Conservation (phyloP, 139 green algal genomes). For the Micractinium sp. region DNA sequence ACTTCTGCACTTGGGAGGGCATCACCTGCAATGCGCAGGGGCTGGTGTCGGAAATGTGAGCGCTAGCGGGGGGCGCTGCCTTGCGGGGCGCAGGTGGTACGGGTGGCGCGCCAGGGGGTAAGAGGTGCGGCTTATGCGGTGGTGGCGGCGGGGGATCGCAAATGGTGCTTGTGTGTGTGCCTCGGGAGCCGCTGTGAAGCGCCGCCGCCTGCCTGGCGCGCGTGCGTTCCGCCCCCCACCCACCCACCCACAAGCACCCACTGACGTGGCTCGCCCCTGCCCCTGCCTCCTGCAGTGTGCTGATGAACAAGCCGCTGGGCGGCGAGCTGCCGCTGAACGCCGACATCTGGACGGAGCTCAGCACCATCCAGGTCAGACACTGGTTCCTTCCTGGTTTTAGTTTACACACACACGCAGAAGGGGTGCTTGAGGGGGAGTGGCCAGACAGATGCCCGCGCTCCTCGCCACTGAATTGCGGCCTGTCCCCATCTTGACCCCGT, state of each 20-base stretch:
- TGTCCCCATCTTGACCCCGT: too few species aligned
- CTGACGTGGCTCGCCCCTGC: too few species aligned
- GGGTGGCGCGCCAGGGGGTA: too few species aligned
- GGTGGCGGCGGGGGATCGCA: not conserved
- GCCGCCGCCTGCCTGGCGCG: not conserved
- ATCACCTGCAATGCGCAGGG: slow-evolving; percentile 39
- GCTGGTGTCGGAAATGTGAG: slow-evolving; percentile 21
- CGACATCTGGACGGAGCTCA: slow-evolving; percentile 34
- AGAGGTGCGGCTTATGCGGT: not conserved
- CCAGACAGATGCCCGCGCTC: too few species aligned
- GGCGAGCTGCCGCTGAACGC: slow-evolving; percentile 48
- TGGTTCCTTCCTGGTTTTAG: not conserved
- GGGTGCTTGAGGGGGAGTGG: too few species aligned
- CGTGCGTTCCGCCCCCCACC: not conserved
- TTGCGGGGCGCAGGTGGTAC: too few species aligned
- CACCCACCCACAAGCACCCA: not conserved
- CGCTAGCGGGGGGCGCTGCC: too few species aligned
- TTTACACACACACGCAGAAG: too few species aligned
- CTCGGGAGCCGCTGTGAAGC: not conserved
- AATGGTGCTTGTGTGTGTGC: not conserved
- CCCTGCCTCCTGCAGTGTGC: slow-evolving; percentile 8
- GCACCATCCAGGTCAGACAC: slow-evolving; percentile 20
- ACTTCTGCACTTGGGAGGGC: slow-evolving; percentile 30
- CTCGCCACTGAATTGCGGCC: too few species aligned
- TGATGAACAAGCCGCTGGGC: slow-evolving; percentile 20